Evolutionary conservation across 257 asterid species (phyloP).

Genomic region (Ballota nigra): DNA sequence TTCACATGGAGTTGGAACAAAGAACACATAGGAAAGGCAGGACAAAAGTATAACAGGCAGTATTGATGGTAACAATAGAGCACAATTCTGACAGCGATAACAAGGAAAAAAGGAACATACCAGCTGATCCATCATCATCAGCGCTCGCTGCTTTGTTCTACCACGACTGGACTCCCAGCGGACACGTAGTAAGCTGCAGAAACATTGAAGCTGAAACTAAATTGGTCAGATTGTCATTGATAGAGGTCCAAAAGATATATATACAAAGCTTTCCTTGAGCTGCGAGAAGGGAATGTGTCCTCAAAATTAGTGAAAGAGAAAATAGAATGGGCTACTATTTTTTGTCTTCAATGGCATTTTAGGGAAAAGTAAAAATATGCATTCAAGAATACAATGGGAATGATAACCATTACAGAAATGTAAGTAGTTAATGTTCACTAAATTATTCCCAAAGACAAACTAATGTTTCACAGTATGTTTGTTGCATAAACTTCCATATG

Average conservation of each 20-base stretch:
- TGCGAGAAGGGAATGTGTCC: neutral
- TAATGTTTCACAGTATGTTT: neutral
- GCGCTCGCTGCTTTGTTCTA: slow-evolving; percentile 90
- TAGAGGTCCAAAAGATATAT: slow-evolving; percentile 5
- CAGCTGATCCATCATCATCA: slow-evolving; percentile 83
- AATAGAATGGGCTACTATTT: neutral
- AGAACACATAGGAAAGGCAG: slow-evolving; percentile 4
- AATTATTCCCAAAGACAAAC: neutral
- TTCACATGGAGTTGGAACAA: neutral
- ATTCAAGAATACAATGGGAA: neutral
- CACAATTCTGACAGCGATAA: neutral
- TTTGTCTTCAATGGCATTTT: neutral
- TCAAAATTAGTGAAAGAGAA: neutral
- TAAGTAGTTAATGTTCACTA: neutral
- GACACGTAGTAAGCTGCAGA: slow-evolving; percentile 68
- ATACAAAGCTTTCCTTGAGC: neutral
- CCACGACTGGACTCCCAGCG: slow-evolving; percentile 92
- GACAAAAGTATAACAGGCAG: neutral
- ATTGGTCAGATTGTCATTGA: slow-evolving; percentile 17
- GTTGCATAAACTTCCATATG: neutral
- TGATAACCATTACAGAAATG: neutral
- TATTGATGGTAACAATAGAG: neutral
- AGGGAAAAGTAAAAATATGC: neutral
- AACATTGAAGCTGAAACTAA: slow-evolving; percentile 49
- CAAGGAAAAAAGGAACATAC: slow-evolving; percentile 30